Percentiles rank a stretch among this genome's conserved stretches.
Evolutionary conservation across 2,329 filamentous ascomycete genomes (phyloP).

Genomic region (Sclerotinia spermophila): DNA sequence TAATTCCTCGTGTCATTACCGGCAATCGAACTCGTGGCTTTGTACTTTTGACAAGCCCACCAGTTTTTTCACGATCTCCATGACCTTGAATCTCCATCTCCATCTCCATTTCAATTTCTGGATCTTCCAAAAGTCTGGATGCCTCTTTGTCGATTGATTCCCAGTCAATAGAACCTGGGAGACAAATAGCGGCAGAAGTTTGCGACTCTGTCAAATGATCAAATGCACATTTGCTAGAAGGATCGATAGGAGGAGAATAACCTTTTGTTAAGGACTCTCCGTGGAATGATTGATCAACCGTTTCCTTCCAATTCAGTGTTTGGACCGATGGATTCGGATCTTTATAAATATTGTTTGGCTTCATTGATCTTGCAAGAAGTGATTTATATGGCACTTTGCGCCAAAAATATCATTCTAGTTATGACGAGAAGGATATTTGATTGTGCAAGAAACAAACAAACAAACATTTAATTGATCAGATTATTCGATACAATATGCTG

Average conservation of each 20-base stretch:
- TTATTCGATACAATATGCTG: not conserved
- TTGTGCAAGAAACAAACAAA: not conserved
- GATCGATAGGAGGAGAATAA: constrained; percentile 60
- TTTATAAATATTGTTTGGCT: constrained; percentile 34
- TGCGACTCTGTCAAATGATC: constrained; percentile 50
- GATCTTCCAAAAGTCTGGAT: not conserved
- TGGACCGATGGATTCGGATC: constrained; percentile 30
- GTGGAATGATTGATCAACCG: constrained; percentile 72
- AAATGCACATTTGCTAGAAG: constrained; percentile 63
- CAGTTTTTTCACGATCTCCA: too few species aligned
- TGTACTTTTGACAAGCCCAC: not conserved
- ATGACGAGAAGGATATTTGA: not conserved
- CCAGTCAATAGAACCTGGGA: constrained; percentile 45
- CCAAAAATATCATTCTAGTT: not conserved
- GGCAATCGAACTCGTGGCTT: constrained; percentile 7
- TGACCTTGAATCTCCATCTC: not conserved
- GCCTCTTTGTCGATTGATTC: not conserved
- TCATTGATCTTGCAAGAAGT: not conserved
- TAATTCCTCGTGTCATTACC: not conserved
- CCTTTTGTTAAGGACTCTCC: constrained; percentile 51
- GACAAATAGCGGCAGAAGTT: constrained; percentile 61
- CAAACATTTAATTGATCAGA: too few species aligned
- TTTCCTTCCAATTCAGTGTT: constrained; percentile 66
- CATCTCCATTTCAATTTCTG: not conserved
- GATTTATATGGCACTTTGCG: not conserved